phyloP scores from a whole-genome alignment of 257 asterid genomes.

The Penstemon newberryi region DNA sequence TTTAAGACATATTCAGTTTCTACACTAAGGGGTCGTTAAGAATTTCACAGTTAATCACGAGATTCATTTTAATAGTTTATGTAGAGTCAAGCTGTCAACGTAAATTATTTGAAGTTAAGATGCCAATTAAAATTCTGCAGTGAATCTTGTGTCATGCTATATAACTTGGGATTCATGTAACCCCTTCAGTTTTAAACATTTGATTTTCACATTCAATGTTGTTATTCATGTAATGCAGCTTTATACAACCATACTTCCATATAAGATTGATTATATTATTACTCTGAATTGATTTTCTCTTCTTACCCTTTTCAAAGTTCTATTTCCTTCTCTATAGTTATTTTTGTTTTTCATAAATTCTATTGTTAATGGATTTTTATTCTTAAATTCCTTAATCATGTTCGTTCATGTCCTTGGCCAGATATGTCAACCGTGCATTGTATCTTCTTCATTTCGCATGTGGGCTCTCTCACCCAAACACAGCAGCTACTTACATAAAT shows the following conservation, averaged over 20 bases:
- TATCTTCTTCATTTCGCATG: constrained; percentile 96
- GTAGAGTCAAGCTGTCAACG: no score
- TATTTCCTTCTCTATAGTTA: no score
- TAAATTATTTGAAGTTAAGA: no score
- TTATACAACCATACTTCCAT: no score
- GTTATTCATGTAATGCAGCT: no score
- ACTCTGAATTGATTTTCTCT: no score
- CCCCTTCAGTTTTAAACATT: not conserved
- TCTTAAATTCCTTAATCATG: no score
- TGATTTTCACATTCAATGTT: not conserved
- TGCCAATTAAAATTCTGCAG: not conserved
- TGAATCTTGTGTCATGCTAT: not conserved
- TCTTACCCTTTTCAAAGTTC: no score
- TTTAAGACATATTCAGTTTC: constrained; percentile 17
- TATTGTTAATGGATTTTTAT: no score
- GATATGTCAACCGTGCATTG: constrained; percentile 96
- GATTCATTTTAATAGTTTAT: no score
- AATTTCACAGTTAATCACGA: not conserved
- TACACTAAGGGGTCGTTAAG: not conserved
- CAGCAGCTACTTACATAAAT: constrained; percentile 97
- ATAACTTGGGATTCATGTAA: not conserved
- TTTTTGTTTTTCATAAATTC: no score
- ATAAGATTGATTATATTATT: no score
- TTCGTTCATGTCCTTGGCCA: constrained; percentile 28
- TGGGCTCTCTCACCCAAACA: constrained; percentile 98